Evolutionary conservation across 1,284 basidiomycete species (phyloP), one percentile per base, ranked within the genome.

Genomic region (Bjerkandera adusta): DNA sequence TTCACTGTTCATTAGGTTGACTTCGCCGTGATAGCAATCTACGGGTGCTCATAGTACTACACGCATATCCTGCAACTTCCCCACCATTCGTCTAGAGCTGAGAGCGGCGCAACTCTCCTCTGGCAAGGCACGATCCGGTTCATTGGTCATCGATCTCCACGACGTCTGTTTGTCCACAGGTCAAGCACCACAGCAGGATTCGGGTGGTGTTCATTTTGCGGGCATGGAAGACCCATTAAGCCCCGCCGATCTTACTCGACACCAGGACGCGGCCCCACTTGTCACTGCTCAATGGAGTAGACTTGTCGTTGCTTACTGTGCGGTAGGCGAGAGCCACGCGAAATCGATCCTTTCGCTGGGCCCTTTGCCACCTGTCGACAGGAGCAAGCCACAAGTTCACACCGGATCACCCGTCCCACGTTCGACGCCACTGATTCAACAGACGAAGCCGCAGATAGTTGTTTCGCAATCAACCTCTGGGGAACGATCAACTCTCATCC

Each of bases 71-170:
- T 45, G 43, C 18, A 24, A 45, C n/a, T 10, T 80, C 16, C 63
- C 74, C n/a, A 71, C 81, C 62, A 61, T 89, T 42, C 79, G 88
- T 26, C 42, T 83, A 26, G 74, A 89, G 58, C 52, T 81, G 38
- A 76, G 84, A 46, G 79, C 75, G 51, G 75, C 79, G 11, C 69
- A 82, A 42, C 76, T 75, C 13, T 59, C 64, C 22, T 55, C 57
- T 2, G 56, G 53, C 25, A 35, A 56, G 11, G 66, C 68, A 15
- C 77, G 85, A 12, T 87, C 86, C n/a, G 87, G 88, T 6, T 73
- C 76, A 15, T 43, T 88, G 3, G 62, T 87, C 5, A n/a, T 87
- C 26, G 86, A 89, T 59, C 47, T 88, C 0, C 78, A 83, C 57
- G 68, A 72, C 38, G 54, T 85, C n/a, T 61, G 56, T 6, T 44